Percentiles rank a stretch among this genome's conserved stretches.
Conservation (phyloP, 345 rosid species). For the Xanthoceras sorbifolium region DNA sequence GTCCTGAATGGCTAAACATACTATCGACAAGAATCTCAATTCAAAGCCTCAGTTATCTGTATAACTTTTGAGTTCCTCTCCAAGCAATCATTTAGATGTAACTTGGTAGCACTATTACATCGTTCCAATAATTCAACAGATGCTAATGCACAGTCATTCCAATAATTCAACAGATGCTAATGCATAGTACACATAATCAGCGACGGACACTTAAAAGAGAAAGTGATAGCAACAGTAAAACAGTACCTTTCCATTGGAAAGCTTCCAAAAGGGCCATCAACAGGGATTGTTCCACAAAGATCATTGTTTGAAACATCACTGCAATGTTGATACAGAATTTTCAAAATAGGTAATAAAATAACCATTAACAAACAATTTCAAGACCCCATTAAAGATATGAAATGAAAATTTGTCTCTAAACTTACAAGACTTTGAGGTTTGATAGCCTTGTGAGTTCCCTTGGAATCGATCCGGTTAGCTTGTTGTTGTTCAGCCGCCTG, state of each 20-base stretch:
- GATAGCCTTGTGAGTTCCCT: conserved; percentile 58
- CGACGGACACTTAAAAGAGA: not conserved
- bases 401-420: conserved; percentile 18
- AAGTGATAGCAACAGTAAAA: not conserved
- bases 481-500: conserved; percentile 71
- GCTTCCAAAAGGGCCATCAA: conserved; percentile 63
- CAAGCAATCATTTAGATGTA: not conserved
- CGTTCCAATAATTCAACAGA: not conserved
- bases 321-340: conserved; percentile 21
- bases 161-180: not conserved
- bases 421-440: conserved; percentile 68
- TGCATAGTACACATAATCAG: not conserved
- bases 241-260: conserved; percentile 61
- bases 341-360: conserved; percentile 6
- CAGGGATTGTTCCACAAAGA: conserved; percentile 75
- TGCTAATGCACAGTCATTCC: not conserved
- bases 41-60: not conserved
- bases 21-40: not conserved
- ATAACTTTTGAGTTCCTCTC: not conserved
- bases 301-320: conserved; percentile 71
- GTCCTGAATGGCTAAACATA: not conserved
- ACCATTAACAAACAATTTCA: not conserved
- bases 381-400: not conserved
- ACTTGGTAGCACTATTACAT: not conserved
- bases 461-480: conserved; percentile 63